Base-by-base conservation (phyloP, 2,329 filamentous ascomycete species). In the Sporothrix pallida region DNA sequence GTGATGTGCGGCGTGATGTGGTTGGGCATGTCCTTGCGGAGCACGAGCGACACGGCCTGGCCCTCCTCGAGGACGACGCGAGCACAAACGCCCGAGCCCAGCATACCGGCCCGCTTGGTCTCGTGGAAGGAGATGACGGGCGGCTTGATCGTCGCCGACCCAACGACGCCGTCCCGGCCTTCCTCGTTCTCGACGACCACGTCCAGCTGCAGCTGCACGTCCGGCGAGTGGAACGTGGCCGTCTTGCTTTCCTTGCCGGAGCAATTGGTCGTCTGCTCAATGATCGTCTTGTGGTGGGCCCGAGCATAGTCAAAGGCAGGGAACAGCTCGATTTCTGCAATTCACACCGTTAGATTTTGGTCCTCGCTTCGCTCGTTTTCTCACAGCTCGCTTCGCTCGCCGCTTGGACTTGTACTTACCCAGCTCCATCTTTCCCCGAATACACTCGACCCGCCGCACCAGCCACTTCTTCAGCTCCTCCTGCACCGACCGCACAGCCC, bases 221-320 rank as follows among this genome's bases (percentile, higher is more conserved):
- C 81, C 63, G 86, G 83, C 77, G 88, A 88, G 76, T 87, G 87
- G 77, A 93, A 93, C 1, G 86, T 87, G 2, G 91, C 88, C 0
- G 88, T 86, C 79, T 90, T 90, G 81, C 89, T 89, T 65, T 84
- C 3, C 3, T 77, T 74, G 26, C 80, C 79, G 62, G 81, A 79
- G 1, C 84, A 79, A 2, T 85, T 83, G 12, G 81, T 78, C 0
- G 82, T 80, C 74, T 86, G 83, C 10, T 86, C 78, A 37, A 92
- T 84, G 2, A 87, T 87, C 3, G 89, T 91, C 2, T 82, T 86
- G 78, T 94, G 92, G 0, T 84, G 76, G 63, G 90, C 88, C 68
- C 85, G 84, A 3, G 90, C 92, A 79, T 94, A 94, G 76, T 90
- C 88, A 79, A 93, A 92, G 0, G 90, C 89, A 0, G 92, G 92